A percentile compares a stretch with the other conserved stretches of the same genome.
phyloP scores from a whole-genome alignment of 2,329 filamentous ascomycete genomes.

The Xylaria sp. region DNA sequence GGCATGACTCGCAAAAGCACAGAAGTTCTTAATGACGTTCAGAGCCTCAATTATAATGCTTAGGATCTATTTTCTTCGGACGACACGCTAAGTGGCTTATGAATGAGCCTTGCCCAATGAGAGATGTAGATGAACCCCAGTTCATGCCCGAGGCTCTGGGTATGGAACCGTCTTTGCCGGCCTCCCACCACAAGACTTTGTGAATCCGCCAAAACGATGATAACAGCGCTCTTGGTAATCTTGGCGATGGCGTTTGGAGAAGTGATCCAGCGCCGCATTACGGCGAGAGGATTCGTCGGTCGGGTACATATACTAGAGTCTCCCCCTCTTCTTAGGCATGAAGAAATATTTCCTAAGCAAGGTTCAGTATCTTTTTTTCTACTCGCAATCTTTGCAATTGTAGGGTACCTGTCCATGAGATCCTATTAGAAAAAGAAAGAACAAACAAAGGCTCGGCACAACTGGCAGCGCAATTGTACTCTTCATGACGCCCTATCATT shows the following conservation, averaged over 20 bases:
- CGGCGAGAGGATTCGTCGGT: slow-evolving; percentile 3
- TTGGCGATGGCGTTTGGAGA: slow-evolving; percentile 31
- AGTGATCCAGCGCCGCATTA: slow-evolving; percentile 4
- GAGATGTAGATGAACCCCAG: slow-evolving; percentile 1
- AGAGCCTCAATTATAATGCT: slow-evolving; percentile 24
- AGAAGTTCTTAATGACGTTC: not conserved
- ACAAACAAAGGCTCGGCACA: slow-evolving; percentile 5
- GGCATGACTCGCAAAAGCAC: not conserved
- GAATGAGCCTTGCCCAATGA: slow-evolving; percentile 18
- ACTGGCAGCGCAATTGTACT: slow-evolving; percentile 4
- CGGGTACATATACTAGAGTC: slow-evolving; percentile 33
- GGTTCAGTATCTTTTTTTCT: not conserved
- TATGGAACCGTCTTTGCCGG: slow-evolving; percentile 16
- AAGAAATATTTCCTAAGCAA: not conserved
- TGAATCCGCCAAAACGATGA: slow-evolving; percentile 26
- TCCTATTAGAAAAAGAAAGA: not conserved
- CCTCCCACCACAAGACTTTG: slow-evolving; percentile 22
- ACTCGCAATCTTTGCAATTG: not conserved
- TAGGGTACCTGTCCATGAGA: not conserved
- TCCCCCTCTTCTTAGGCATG: slow-evolving; percentile 20
- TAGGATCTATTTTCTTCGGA: slow-evolving; percentile 37
- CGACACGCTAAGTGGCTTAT: slow-evolving; percentile 12
- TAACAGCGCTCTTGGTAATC: slow-evolving; percentile 35
- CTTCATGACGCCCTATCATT: slow-evolving; percentile 36
- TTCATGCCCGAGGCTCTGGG: slow-evolving; percentile 28